Base-by-base conservation (phyloP, 805 yeast species). In the Tetrapisispora phaffii region DNA sequence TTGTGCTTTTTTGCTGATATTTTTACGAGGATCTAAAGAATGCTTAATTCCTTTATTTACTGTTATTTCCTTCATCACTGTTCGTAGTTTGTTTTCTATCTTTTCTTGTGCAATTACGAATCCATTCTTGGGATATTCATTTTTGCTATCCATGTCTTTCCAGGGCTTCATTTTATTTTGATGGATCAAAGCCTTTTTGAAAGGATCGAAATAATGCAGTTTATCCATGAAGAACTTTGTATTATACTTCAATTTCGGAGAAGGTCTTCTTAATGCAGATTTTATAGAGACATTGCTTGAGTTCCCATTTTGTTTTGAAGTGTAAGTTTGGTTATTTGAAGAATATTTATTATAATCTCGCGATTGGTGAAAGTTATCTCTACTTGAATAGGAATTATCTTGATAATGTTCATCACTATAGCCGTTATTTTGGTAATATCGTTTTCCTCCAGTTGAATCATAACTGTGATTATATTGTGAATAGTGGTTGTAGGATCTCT, bases 171-270 rank as follows among this genome's bases (percentile, higher is more conserved):
- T 58, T 23, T 50, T 54, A 15, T 50, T 48, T 15, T 34, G 47
- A 47, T 63, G 55, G 13, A 51, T 40, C 23, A 63, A 46, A 26
- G 16, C 40, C 36, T 51, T 50, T n/a, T 44, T 34, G 6, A 48
- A 33, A 4, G 59, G 57, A 44, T 62, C 62, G 41, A 59, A 56
- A 45, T 63, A 63, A 42, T 63, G 66, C 40, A 55, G 59, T 38
- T 63, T 60, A 4, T 53, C 41, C 19, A 36, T 55, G 39, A 55
- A 53, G n/a, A 17, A 31, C 16, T 55, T 58, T 31, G 49, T 47
- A 33, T 51, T 46, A 47, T 60, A 61, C 23, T 49, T 49, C 22
- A 57, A 19, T 15, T 29, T 44, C 2, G 62, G 57, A 7, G 15
- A n/a, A 1, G 65, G 63, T 42, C 62, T 50, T n/a, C 10, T 17